Evolutionary conservation across 1,284 basidiomycete genomes (phyloP).

Genomic region (Naganishia sp.): DNA sequence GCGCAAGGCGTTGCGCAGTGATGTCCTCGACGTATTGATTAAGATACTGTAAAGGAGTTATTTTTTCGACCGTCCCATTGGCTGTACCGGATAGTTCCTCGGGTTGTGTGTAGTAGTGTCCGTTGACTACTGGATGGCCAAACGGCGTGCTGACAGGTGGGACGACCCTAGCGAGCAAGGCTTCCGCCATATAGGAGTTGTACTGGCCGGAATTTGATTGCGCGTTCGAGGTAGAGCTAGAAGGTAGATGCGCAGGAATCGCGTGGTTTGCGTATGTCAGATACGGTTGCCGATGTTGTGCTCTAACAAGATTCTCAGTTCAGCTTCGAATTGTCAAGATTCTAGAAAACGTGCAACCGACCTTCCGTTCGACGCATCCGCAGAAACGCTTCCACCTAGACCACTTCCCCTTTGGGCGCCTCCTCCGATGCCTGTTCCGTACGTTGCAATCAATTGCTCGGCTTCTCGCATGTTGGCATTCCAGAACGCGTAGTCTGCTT

Average conservation of each 20-base stretch:
- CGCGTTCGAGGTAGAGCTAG: too few species aligned
- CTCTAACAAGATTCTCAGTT: not conserved
- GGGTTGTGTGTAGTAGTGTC: conserved; percentile 12
- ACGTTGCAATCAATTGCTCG: conserved; percentile 11
- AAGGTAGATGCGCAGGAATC: not conserved
- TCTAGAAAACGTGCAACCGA: conserved; percentile 9
- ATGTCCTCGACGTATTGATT: conserved; percentile 23
- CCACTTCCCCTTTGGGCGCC: conserved; percentile 10
- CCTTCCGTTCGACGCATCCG: not conserved
- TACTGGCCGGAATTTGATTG: too few species aligned
- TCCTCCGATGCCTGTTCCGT: conserved; percentile 19
- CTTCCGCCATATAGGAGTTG: conserved; percentile 14
- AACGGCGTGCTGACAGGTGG: conserved; percentile 23
- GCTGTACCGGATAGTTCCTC: not conserved
- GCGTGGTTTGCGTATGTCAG: conserved; percentile 12
- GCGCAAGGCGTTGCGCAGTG: conserved; percentile 9
- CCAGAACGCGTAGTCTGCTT: conserved; percentile 42
- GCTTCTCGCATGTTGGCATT: conserved; percentile 28
- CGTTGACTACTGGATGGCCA: conserved; percentile 13
- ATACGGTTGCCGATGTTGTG: conserved; percentile 14
- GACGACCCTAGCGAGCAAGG: conserved; percentile 11
- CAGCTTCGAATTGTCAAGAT: not conserved
- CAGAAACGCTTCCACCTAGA: conserved; percentile 14
- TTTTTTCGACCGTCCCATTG: not conserved
- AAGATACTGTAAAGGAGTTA: conserved; percentile 13